Evolutionary conservation across 2,329 filamentous ascomycete genomes (phyloP).

Genomic region (Trichophyton verrucosum): DNA sequence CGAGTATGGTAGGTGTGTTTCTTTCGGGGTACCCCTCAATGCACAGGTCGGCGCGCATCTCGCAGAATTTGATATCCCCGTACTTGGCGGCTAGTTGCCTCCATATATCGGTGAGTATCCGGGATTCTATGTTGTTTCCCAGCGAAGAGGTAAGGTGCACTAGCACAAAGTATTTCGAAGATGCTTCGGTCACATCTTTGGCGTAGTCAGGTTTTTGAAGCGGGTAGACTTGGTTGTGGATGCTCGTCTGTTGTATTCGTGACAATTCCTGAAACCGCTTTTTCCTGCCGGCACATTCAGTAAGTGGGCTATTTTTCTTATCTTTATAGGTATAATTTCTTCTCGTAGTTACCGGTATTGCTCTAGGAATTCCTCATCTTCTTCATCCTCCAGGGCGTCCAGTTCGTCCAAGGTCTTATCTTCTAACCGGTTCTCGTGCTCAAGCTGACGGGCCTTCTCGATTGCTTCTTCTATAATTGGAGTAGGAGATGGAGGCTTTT

Average conservation of each 20-base stretch:
- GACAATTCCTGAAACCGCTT: conserved; percentile 77
- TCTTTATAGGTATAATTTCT: neutral
- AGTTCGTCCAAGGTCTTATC: conserved; percentile 91
- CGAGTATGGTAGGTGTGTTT: conserved; percentile 86
- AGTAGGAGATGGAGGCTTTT: conserved; percentile 90
- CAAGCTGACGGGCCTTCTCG: conserved; percentile 64
- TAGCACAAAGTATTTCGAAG: conserved; percentile 52
- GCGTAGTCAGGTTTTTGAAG: conserved; percentile 90
- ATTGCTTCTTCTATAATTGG: conserved; percentile 94
- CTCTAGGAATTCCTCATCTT: conserved; percentile 85
- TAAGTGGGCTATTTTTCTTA: neutral
- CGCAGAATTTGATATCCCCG: conserved; percentile 93
- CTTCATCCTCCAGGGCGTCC: conserved; percentile 84
- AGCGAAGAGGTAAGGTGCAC: conserved; percentile 71
- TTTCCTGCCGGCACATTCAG: conserved; percentile 36
- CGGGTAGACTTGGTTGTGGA: conserved; percentile 85
- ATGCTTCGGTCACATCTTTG: conserved; percentile 83
- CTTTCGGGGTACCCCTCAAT: conserved; percentile 93
- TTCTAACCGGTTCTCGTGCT: conserved; percentile 84
- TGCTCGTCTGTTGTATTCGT: conserved; percentile 58
- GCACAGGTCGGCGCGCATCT: conserved; percentile 82
- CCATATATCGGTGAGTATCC: conserved; percentile 76
- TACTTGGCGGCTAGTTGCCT: conserved; percentile 70
- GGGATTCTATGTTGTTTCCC: conserved; percentile 73
- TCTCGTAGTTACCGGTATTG: conserved; percentile 51